These are phyloP conservation scores for Pythium monospermum DNA, from an alignment of 352 stramenopile genomes.

Conservation along the genomic window DNA sequence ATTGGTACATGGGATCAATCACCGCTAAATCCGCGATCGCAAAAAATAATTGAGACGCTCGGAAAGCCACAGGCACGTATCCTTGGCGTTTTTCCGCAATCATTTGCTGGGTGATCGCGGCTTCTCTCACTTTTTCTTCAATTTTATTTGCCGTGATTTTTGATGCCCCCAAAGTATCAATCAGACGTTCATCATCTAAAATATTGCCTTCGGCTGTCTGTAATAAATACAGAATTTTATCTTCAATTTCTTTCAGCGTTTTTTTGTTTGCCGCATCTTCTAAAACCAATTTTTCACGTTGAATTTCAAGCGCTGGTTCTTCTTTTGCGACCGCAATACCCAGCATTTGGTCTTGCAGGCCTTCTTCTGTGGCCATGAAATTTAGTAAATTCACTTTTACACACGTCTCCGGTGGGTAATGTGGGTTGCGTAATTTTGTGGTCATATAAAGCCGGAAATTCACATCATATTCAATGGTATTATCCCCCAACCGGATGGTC, in stretches of 20 bases:
- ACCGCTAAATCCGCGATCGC: conserved; percentile 90
- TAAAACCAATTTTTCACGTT: conserved; percentile 91
- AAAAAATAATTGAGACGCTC: conserved; percentile 93
- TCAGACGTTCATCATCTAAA: conserved; percentile 93
- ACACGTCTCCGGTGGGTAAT: conserved; percentile 93
- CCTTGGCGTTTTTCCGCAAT: conserved; percentile 90
- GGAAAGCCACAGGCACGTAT: conserved; percentile 90
- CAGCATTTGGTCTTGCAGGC: conserved; percentile 95
- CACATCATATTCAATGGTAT: conserved; percentile 91
- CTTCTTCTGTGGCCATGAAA: conserved; percentile 95
- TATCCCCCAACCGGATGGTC: conserved; percentile 92
- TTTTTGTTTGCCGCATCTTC: conserved; percentile 94
- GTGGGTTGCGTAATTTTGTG: conserved; percentile 92
- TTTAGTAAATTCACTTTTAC: conserved; percentile 97
- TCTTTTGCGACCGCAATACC: conserved; percentile 93
- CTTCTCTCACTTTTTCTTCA: conserved; percentile 91
- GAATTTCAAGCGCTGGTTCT: conserved; percentile 88
- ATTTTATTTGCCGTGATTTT: conserved; percentile 94
- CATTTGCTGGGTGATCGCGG: conserved; percentile 88
- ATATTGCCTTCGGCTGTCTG: conserved; percentile 94
- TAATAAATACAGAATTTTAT: conserved; percentile 94
- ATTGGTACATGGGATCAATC: conserved; percentile 97
- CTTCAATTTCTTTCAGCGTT: conserved; percentile 94
- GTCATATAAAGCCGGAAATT: conserved; percentile 95
- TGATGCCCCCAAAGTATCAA: conserved; percentile 90